Conservation (phyloP, 2,329 filamentous ascomycete genomes). For the Claviceps digitariae region DNA sequence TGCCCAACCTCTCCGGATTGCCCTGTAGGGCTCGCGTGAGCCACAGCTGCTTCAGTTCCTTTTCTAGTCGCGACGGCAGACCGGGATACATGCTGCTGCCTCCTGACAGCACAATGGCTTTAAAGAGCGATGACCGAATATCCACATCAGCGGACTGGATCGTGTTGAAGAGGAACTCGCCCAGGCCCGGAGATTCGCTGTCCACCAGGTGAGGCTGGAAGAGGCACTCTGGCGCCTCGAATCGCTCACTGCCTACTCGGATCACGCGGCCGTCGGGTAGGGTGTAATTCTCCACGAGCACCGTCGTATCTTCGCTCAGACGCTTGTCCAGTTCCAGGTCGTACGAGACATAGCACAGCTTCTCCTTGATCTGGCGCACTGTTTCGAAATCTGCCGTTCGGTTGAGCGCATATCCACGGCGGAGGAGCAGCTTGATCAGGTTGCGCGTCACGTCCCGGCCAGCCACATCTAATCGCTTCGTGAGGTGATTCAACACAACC, state of each 20-base stretch:
- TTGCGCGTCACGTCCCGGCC: slow-evolving; percentile 97
- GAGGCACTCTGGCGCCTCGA: slow-evolving; percentile 93
- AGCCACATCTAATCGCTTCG: slow-evolving; percentile 83
- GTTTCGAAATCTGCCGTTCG: slow-evolving; percentile 98
- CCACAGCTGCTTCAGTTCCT: slow-evolving; percentile 98
- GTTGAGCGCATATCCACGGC: slow-evolving; percentile 92
- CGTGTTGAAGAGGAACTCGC: slow-evolving; percentile 96
- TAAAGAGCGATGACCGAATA: slow-evolving; percentile 85
- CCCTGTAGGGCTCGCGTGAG: slow-evolving; percentile 80
- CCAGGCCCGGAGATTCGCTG: slow-evolving; percentile 91
- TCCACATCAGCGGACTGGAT: slow-evolving; percentile 95
- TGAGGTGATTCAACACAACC: slow-evolving; percentile 93
- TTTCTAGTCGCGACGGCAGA: slow-evolving; percentile 85
- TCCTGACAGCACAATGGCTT: slow-evolving; percentile 91
- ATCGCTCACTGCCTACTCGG: slow-evolving; percentile 88
- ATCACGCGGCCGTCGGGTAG: slow-evolving; percentile 93
- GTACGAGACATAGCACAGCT: slow-evolving; percentile 98
- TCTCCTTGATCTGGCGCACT: slow-evolving; percentile 98
- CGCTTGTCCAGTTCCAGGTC: slow-evolving; percentile 93
- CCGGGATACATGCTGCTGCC: slow-evolving; percentile 99
- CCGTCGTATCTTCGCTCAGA: slow-evolving; percentile 92
- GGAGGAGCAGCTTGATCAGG: slow-evolving; percentile 84
- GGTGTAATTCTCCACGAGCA: slow-evolving; percentile 94
- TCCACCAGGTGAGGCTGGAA: slow-evolving; percentile 98
- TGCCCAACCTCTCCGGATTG: slow-evolving; percentile 86